These are phyloP conservation scores for Pleurotus tuoliensis DNA, from an alignment of 768 basidiomycete species.

Conservation along the genomic window DNA sequence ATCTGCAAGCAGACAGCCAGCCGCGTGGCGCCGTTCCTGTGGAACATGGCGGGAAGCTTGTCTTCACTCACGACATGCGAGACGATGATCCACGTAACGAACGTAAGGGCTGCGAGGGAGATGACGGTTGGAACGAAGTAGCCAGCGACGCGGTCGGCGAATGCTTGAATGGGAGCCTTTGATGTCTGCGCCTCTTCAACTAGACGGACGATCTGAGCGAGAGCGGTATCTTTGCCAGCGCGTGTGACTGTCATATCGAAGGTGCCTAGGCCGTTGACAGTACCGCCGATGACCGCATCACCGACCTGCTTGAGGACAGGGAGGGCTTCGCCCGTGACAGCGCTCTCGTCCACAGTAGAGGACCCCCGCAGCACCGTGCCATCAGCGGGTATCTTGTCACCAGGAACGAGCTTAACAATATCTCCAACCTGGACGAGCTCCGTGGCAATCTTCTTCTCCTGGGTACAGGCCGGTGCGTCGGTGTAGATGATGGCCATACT, in stretches of 20 bases:
- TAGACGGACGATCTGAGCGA: slow-evolving; percentile 93
- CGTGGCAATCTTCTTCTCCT: slow-evolving; percentile 88
- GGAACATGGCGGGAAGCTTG: slow-evolving; percentile 80
- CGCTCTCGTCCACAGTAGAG: slow-evolving; percentile 92
- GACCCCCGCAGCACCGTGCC: slow-evolving; percentile 85
- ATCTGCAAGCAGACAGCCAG: slow-evolving; percentile 92
- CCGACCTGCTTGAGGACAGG: slow-evolving; percentile 83
- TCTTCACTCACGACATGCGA: slow-evolving; percentile 52
- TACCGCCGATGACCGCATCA: slow-evolving; percentile 91
- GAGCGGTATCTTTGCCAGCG: slow-evolving; percentile 93
- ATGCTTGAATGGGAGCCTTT: slow-evolving; percentile 97
- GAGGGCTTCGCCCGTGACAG: slow-evolving; percentile 91
- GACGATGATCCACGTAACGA: slow-evolving; percentile 79
- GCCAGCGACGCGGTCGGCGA: slow-evolving; percentile 92
- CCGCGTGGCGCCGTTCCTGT: slow-evolving; percentile 74
- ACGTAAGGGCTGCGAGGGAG: slow-evolving; percentile 74
- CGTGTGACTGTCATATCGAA: slow-evolving; percentile 95
- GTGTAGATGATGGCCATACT: slow-evolving; percentile 96
- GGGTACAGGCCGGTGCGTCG: slow-evolving; percentile 71
- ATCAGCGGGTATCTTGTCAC: slow-evolving; percentile 95
- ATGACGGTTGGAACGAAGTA: slow-evolving; percentile 94
- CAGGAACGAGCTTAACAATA: slow-evolving; percentile 89
- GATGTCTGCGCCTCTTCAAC: slow-evolving; percentile 98
- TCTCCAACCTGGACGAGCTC: slow-evolving; percentile 96
- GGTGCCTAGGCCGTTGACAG: slow-evolving; percentile 94